These are phyloP conservation scores for Ogataea glucozyma DNA, from an alignment of 805 yeast genomes.

Conservation along the genomic window DNA sequence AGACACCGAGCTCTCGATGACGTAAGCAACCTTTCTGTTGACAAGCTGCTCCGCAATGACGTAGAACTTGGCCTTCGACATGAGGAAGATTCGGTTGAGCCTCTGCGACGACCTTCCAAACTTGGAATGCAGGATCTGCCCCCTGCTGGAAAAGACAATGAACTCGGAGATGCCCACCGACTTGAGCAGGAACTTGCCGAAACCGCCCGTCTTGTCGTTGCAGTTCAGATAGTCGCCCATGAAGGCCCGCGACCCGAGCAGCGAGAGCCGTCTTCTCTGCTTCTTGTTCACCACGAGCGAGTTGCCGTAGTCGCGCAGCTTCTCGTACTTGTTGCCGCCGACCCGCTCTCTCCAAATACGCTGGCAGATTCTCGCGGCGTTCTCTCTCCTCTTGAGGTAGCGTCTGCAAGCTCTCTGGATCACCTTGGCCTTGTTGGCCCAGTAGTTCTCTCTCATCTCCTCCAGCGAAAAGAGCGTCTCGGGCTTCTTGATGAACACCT, in stretches of 20 bases:
- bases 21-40: slow-evolving; percentile 53
- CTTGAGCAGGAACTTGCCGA: slow-evolving; percentile 72
- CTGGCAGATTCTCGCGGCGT: slow-evolving; percentile 82
- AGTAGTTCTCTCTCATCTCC: slow-evolving; percentile 93
- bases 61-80: slow-evolving; percentile 63
- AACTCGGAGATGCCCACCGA: slow-evolving; percentile 68
- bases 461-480: slow-evolving; percentile 95
- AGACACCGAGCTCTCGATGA: slow-evolving; percentile 64
- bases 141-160: slow-evolving; percentile 76
- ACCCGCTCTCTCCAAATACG: slow-evolving; percentile 77
- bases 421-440: slow-evolving; percentile 98
- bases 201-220: slow-evolving; percentile 66
- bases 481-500: slow-evolving; percentile 94
- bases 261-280: slow-evolving; percentile 85
- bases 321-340: slow-evolving; percentile 80
- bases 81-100: slow-evolving; percentile 66
- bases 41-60: slow-evolving; percentile 73
- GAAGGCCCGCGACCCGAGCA: slow-evolving; percentile 83
- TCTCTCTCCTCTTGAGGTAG: slow-evolving; percentile 75
- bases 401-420: slow-evolving; percentile 97
- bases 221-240: slow-evolving; percentile 94
- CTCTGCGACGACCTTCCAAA: slow-evolving; percentile 91
- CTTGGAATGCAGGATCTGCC: slow-evolving; percentile 79
- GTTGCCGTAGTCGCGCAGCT: slow-evolving; percentile 83
- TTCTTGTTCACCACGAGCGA: slow-evolving; percentile 69